A percentile compares a stretch with the other conserved stretches of the same genome.
Evolutionary conservation across 2,329 filamentous ascomycete species (phyloP).

Genomic region (Cladosporium cucumerinum): DNA sequence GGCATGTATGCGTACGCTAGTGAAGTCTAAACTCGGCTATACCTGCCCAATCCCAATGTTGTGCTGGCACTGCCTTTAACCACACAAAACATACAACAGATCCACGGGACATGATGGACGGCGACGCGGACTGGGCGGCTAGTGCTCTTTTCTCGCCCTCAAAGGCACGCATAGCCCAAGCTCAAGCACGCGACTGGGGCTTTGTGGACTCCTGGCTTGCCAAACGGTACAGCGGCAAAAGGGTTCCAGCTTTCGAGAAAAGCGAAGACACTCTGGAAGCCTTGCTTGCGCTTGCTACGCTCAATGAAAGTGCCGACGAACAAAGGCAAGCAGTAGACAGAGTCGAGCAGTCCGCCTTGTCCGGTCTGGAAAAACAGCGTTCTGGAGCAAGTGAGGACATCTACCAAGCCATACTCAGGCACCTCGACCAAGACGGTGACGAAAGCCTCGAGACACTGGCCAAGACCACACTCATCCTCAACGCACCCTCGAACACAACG

Average conservation of each 20-base stretch:
- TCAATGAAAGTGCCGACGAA: constrained; percentile 76
- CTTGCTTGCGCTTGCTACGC: constrained; percentile 67
- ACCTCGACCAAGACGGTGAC: constrained; percentile 33
- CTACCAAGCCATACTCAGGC: constrained; percentile 20
- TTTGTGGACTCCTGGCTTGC: constrained; percentile 81
- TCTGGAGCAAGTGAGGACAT: constrained; percentile 21
- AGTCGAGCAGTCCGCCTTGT: constrained; percentile 59
- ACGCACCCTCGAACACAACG: constrained; percentile 26
- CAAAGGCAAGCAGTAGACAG: constrained; percentile 57
- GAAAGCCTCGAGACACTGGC: constrained; percentile 36
- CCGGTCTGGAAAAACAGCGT: constrained; percentile 43
- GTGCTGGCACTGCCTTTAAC: not conserved
- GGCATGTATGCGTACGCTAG: not conserved
- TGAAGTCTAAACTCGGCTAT: not conserved
- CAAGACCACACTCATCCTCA: constrained; percentile 36
- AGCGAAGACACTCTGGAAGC: constrained; percentile 78
- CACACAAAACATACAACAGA: not conserved
- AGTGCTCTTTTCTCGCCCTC: constrained; percentile 57
- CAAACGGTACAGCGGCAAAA: constrained; percentile 62
- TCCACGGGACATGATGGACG: constrained; percentile 21
- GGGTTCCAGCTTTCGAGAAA: constrained; percentile 74
- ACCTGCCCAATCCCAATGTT: not conserved
- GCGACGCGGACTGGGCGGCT: constrained; percentile 34
- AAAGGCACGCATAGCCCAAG: constrained; percentile 70
- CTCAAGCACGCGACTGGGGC: constrained; percentile 85